A percentile compares a stretch with the other conserved stretches of the same genome.
Evolutionary conservation across 176 grass and related monocot genomes (phyloP).

Genomic region (Oryza meridionalis): DNA sequence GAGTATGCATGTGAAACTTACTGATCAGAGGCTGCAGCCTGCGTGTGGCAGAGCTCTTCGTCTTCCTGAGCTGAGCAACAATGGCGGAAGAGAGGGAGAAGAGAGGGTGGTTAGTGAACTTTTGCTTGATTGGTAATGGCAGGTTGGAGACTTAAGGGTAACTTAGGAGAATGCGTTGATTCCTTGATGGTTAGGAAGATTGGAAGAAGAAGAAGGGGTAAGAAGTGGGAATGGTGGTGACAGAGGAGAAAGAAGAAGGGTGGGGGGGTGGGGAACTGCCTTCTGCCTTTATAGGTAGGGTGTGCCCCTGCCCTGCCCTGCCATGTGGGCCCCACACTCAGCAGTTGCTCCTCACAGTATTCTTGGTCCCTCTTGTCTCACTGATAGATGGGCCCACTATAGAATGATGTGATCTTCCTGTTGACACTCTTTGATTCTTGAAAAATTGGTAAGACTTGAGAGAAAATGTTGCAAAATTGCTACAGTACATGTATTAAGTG

Average conservation of each 20-base stretch:
- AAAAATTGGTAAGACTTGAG: too few relatives aligned
- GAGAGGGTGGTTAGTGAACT: not conserved
- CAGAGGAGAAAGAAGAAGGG: not conserved
- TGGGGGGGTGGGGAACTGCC: conserved; percentile 2
- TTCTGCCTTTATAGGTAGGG: conserved; percentile 38
- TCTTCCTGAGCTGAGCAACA: not conserved
- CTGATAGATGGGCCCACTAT: too few relatives aligned
- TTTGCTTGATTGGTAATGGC: not conserved
- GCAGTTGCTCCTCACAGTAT: too few relatives aligned
- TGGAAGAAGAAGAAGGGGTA: not conserved
- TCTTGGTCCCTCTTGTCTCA: too few relatives aligned
- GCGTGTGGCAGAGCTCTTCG: not conserved
- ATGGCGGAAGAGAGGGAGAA: conserved; percentile 1
- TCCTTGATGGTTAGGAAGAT: not conserved
- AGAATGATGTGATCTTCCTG: too few relatives aligned
- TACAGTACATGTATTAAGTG: too few relatives aligned
- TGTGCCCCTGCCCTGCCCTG: not conserved
- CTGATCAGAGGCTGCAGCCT: not conserved
- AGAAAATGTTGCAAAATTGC: too few relatives aligned
- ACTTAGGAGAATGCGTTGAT: not conserved
- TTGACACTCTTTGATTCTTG: too few relatives aligned
- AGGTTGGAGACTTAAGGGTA: not conserved
- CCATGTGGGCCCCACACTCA: not conserved
- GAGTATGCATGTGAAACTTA: not conserved
- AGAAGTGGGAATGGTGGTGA: not conserved